phyloP scores from a whole-genome alignment of 2,329 filamentous ascomycete genomes.

The Cercospora sojina region DNA sequence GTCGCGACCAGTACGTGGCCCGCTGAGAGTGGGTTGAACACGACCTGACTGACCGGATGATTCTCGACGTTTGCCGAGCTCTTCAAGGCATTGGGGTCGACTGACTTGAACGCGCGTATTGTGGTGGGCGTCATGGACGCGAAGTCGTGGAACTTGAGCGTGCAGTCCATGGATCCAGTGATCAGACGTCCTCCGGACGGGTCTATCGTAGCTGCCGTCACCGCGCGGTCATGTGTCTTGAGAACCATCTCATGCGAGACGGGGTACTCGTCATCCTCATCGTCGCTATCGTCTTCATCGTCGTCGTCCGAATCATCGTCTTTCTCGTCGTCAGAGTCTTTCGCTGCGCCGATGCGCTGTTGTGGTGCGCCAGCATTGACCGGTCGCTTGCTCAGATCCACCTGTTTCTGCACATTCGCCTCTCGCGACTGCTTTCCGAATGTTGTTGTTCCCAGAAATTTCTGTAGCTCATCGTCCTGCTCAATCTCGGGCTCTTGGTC shows the following conservation, averaged over 20 bases:
- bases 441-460: slow-evolving; percentile 74
- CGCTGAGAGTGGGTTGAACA: slow-evolving; percentile 81
- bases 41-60: slow-evolving; percentile 80
- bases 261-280: slow-evolving; percentile 84
- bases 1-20: slow-evolving; percentile 81
- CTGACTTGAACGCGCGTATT: slow-evolving; percentile 84
- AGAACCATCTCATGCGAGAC: slow-evolving; percentile 89
- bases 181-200: slow-evolving; percentile 79
- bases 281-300: slow-evolving; percentile 59
- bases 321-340: slow-evolving; percentile 35
- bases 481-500: slow-evolving; percentile 33
- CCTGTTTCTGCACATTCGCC: slow-evolving; percentile 73
- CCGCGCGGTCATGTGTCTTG: slow-evolving; percentile 85
- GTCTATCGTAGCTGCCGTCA: slow-evolving; percentile 83
- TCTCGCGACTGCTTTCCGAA: slow-evolving; percentile 81
- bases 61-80: slow-evolving; percentile 71
- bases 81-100: slow-evolving; percentile 83
- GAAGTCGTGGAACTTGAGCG: slow-evolving; percentile 91
- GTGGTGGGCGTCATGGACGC: slow-evolving; percentile 94
- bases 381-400: slow-evolving; percentile 70
- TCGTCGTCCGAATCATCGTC: slow-evolving; percentile 54
- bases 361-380: slow-evolving; percentile 29
- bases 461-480: slow-evolving; percentile 67
- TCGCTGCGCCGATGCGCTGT: not conserved
- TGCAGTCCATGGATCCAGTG: slow-evolving; percentile 89